phyloP scores from a whole-genome alignment of 208 protist genomes.

The Leishmania lainsoni region DNA sequence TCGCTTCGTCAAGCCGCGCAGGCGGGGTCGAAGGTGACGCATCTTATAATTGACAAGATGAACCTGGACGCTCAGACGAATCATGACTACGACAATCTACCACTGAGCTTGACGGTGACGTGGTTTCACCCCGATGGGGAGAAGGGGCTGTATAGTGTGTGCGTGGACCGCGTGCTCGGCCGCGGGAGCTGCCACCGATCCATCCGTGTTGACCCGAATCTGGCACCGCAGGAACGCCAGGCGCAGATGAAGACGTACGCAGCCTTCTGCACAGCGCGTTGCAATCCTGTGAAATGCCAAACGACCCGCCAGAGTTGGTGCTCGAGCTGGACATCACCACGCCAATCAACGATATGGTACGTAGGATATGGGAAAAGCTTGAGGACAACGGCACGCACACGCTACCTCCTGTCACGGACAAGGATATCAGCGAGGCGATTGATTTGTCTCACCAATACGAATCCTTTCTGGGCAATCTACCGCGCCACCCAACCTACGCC shows the following conservation, averaged over 20 bases:
- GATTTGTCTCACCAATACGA: slow-evolving; percentile 32
- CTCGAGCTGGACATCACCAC: slow-evolving; percentile 47
- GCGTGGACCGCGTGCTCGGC: slow-evolving; percentile 38
- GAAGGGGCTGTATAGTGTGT: slow-evolving; percentile 32
- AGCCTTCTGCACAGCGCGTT: slow-evolving; percentile 35
- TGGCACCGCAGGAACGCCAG: slow-evolving; percentile 8
- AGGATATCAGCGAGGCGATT: slow-evolving; percentile 17
- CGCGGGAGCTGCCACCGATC: slow-evolving; percentile 57
- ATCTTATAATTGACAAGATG: slow-evolving; percentile 79
- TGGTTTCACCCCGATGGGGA: slow-evolving; percentile 57
- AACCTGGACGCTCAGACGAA: slow-evolving; percentile 64
- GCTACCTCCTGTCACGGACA: slow-evolving; percentile 33
- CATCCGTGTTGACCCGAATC: slow-evolving; percentile 26
- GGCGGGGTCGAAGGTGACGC: slow-evolving; percentile 26
- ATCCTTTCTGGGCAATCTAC: slow-evolving; percentile 21
- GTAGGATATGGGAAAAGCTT: slow-evolving; percentile 40
- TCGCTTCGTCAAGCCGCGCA: slow-evolving; percentile 35
- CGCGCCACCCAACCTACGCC: slow-evolving; percentile 29
- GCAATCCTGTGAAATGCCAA: slow-evolving; percentile 26
- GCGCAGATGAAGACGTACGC: slow-evolving; percentile 28
- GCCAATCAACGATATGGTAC: slow-evolving; percentile 26
- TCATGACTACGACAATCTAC: slow-evolving; percentile 44
- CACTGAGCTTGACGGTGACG: slow-evolving; percentile 36
- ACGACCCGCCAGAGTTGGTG: slow-evolving; percentile 19
- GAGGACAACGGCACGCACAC: slow-evolving; percentile 31